Conservation (phyloP, 176 grass and related monocot genomes). For the Thalia dealbata region DNA sequence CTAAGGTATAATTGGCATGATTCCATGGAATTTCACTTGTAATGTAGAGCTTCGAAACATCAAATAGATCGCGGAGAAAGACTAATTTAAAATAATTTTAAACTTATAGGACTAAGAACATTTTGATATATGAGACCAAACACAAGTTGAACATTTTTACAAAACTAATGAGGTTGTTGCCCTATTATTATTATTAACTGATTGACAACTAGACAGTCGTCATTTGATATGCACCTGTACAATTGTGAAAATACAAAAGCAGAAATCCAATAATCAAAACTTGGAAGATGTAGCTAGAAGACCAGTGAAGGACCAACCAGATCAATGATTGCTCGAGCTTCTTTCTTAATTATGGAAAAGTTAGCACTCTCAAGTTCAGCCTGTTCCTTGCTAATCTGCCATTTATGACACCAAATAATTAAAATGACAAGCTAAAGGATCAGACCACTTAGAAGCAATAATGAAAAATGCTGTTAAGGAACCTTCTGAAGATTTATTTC, state of each 20-base stretch:
- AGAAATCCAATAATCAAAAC: not conserved
- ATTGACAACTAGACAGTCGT: not conserved
- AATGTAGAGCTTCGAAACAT: too few species aligned
- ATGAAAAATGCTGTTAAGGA: not conserved
- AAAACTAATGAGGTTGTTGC: too few species aligned
- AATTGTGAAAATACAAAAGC: too few species aligned
- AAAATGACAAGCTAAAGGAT: not conserved
- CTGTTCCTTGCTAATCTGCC: slow-evolving; percentile 78
- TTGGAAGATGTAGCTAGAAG: not conserved
- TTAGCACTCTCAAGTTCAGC: slow-evolving; percentile 58
- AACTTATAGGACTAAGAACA: too few species aligned
- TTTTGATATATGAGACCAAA: too few species aligned
- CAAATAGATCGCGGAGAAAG: too few species aligned
- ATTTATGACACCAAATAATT: slow-evolving; percentile 10
- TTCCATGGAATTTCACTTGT: too few species aligned
- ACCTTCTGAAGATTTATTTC: slow-evolving; percentile 84
- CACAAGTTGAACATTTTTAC: too few species aligned
- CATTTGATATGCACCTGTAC: too few species aligned
- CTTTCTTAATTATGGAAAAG: slow-evolving; percentile 88
- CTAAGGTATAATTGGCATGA: too few species aligned
- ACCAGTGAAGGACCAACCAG: slow-evolving; percentile 39
- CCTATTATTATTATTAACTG: too few species aligned
- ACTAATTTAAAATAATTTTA: too few species aligned
- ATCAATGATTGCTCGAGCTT: slow-evolving; percentile 72
- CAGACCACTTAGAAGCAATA: not conserved